phyloP scores from a whole-genome alignment of 2,329 filamentous ascomycete genomes.

The Ophiostoma populinum region DNA sequence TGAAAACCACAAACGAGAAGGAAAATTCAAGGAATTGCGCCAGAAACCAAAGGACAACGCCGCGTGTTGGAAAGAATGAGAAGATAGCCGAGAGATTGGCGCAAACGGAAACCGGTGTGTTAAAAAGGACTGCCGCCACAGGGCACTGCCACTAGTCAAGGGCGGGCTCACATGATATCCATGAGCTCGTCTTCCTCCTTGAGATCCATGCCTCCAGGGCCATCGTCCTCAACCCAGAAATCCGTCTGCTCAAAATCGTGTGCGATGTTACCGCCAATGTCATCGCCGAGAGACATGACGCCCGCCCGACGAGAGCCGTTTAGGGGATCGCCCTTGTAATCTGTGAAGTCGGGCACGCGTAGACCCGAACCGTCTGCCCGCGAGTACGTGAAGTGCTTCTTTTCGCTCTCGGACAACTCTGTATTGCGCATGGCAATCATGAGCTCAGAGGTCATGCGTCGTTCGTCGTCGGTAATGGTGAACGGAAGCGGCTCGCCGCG shows the following conservation, averaged over 20 bases:
- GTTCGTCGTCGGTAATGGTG: slow-evolving; percentile 77
- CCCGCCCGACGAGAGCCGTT: slow-evolving; percentile 26
- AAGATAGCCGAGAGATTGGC: slow-evolving; percentile 3
- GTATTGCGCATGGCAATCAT: slow-evolving; percentile 75
- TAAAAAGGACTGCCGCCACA: background rate
- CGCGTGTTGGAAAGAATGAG: slow-evolving; percentile 7
- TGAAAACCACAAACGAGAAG: background rate
- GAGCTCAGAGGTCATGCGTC: slow-evolving; percentile 87
- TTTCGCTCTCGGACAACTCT: slow-evolving; percentile 23
- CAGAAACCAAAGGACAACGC: slow-evolving; percentile 10
- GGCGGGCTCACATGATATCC: slow-evolving; percentile 9
- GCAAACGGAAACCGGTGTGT: slow-evolving; percentile 9
- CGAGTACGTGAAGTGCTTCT: slow-evolving; percentile 53
- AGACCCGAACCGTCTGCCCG: slow-evolving; percentile 70
- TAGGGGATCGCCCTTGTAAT: slow-evolving; percentile 67
- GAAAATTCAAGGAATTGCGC: too few species aligned
- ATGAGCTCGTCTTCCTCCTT: slow-evolving; percentile 14
- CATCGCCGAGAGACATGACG: slow-evolving; percentile 20
- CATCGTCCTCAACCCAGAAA: slow-evolving; percentile 55
- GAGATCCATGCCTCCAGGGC: slow-evolving; percentile 41
- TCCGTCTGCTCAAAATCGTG: slow-evolving; percentile 35
- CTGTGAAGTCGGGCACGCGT: slow-evolving; percentile 83
- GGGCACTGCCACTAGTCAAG: background rate
- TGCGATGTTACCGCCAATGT: slow-evolving; percentile 19
- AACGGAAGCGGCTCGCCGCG: slow-evolving; percentile 65